These are phyloP conservation scores for Eragrostis tef DNA, from an alignment of 202 grass and related monocot species.

Conservation along the genomic window DNA sequence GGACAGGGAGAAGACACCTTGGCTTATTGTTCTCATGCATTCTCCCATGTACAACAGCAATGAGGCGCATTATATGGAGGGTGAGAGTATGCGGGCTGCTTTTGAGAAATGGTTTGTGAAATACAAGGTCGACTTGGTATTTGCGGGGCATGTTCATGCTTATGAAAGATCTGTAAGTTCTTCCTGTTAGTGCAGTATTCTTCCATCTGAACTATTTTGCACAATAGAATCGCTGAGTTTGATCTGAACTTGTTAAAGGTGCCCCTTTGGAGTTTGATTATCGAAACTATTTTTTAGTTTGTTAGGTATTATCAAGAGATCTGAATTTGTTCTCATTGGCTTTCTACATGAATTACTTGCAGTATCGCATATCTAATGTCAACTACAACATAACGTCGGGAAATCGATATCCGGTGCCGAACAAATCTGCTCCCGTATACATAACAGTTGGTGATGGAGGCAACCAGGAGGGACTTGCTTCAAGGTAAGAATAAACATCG, in stretches of 20 bases:
- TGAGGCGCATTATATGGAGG: slow-evolving; percentile 87
- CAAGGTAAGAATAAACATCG: slow-evolving; percentile 47
- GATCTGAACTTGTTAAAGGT: neutral
- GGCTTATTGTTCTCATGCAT: slow-evolving; percentile 98
- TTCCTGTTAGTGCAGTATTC: neutral
- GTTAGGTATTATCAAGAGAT: neutral
- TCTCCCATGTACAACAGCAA: slow-evolving; percentile 92
- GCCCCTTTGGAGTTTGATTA: slow-evolving; percentile 8
- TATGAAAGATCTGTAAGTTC: slow-evolving; percentile 89
- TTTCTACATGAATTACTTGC: slow-evolving; percentile 34
- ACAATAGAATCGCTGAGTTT: slow-evolving; percentile 14
- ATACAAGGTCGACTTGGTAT: slow-evolving; percentile 90
- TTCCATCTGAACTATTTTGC: neutral
- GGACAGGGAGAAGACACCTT: slow-evolving; percentile 96
- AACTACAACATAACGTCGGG: slow-evolving; percentile 95
- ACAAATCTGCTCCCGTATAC: slow-evolving; percentile 95
- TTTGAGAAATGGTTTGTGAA: slow-evolving; percentile 92
- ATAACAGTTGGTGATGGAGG: slow-evolving; percentile 93
- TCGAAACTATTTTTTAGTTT: neutral
- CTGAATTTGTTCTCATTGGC: slow-evolving; percentile 8
- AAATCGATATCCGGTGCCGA: slow-evolving; percentile 66
- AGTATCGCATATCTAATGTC: slow-evolving; percentile 95
- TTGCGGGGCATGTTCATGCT: slow-evolving; percentile 92
- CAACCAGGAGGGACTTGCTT: slow-evolving; percentile 96
- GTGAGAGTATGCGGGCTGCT: slow-evolving; percentile 84